Base-by-base conservation (phyloP, 2,329 filamentous ascomycete genomes). In the Aspergillus sp. region DNA sequence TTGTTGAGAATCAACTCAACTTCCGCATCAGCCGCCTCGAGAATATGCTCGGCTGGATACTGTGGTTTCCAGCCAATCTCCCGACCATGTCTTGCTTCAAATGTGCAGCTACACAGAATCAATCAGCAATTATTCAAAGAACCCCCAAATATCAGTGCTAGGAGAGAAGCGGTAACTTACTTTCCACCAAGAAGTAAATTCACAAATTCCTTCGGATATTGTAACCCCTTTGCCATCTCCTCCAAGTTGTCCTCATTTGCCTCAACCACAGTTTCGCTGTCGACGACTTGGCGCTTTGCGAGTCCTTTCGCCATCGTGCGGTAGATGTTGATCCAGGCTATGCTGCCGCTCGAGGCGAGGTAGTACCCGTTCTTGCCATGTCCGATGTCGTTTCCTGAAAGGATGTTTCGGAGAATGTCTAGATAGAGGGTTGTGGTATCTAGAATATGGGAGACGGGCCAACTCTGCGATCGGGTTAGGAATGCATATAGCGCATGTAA, bases 291-390 rank as follows among this genome's bases (percentile, higher is more conserved):
- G 2, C 68, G 62, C 47, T 71, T 67, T 1, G 56, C 59, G 7
- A 79, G 54, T 1, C 66, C 56, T 11, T 53, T 54, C 1, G 69
- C 75, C 46, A 79, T 68, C 2, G 70, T 66, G 4, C 43, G 49
- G 53, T 79, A 79, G 0, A 81, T 42, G 40, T 77, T 73, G 11
- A 71, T 61, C 77, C 76, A 81, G 0, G 64, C 65, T 5, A 79
- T 60, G 12, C 59, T 67, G 1, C 77, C 77, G 0, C 73, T 59
- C 0, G 74, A 52, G 0, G 75, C 76, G 6, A 79, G 67, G 50
- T 75, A 79, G 49, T 72, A 78, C 0, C 76, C 76, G 1, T 69
- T 61, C 42, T 63, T 68, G 0, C 72, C 73, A 39, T 70, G 47
- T 2, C 56, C 66, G 0, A 65, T 60, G 4, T 68, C 57, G 10